Percentiles rank a stretch among this genome's conserved stretches.
These are phyloP conservation scores for Auricularia auricula-judae DNA, from an alignment of 768 basidiomycete genomes.

Conservation along the genomic window DNA sequence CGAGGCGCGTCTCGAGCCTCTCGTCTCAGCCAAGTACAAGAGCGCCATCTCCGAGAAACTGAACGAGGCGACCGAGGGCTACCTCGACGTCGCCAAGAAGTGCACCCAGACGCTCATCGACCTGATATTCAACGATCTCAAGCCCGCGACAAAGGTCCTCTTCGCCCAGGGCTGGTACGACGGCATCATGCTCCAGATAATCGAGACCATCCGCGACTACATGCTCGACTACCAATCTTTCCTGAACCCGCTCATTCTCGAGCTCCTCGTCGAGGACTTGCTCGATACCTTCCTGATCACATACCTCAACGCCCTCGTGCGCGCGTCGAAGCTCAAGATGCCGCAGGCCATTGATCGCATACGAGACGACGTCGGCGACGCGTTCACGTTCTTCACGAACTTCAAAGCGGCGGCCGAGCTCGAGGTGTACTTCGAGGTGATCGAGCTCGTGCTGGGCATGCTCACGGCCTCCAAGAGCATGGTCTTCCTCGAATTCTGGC, in stretches of 20 bases:
- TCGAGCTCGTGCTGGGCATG: slow-evolving; percentile 73
- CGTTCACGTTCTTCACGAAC: slow-evolving; percentile 70
- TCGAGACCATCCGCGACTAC: slow-evolving; percentile 95
- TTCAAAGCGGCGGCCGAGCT: slow-evolving; percentile 72
- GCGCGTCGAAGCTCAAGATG: slow-evolving; percentile 76
- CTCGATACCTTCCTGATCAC: slow-evolving; percentile 81
- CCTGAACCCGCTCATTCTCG: slow-evolving; percentile 83
- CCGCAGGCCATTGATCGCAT: slow-evolving; percentile 78
- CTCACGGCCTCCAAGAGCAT: slow-evolving; percentile 81
- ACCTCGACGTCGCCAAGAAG: slow-evolving; percentile 95
- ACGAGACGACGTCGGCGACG: slow-evolving; percentile 64
- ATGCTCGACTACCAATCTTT: slow-evolving; percentile 90
- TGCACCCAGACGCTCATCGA: slow-evolving; percentile 92
- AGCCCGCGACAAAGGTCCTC: slow-evolving; percentile 71
- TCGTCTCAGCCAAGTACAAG: slow-evolving; percentile 89
- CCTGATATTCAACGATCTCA: slow-evolving; percentile 90
- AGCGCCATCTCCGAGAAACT: slow-evolving; percentile 71
- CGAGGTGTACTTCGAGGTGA: slow-evolving; percentile 71
- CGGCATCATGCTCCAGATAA: slow-evolving; percentile 72
- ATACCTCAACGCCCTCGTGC: slow-evolving; percentile 81
- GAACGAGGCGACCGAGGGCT: slow-evolving; percentile 96
- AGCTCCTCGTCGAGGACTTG: slow-evolving; percentile 85
- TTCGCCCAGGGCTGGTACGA: slow-evolving; percentile 89
- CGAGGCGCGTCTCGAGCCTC: slow-evolving; percentile 72
- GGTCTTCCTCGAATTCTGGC: slow-evolving; percentile 87